A percentile compares a stretch with the other conserved stretches of the same genome.
Conservation (phyloP, 169 alveolate species). For the Plasmodium gaboni region DNA sequence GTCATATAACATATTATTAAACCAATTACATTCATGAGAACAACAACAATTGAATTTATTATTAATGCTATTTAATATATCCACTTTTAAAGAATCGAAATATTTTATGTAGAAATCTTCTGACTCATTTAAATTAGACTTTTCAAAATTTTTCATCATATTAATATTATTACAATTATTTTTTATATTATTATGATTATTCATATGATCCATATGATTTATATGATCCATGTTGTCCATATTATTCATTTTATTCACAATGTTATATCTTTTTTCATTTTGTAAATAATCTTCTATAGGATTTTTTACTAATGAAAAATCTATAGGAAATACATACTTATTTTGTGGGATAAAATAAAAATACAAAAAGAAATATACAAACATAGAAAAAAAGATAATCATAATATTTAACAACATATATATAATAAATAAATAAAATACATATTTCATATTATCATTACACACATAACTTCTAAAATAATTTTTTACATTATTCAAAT, state of each 20-base stretch:
- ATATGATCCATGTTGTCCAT: no score
- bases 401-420: conserved; percentile 30
- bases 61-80: conserved; percentile 29
- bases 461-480: conserved; percentile 1
- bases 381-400: conserved; percentile 22
- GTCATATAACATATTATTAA: neutral
- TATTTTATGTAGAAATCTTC: conserved; percentile 18
- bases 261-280: neutral
- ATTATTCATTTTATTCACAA: neutral
- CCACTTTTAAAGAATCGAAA: conserved; percentile 25
- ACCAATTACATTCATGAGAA: conserved; percentile 6
- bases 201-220: no score
- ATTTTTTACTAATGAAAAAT: conserved; percentile 21
- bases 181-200: neutral
- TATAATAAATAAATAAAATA: conserved; percentile 16
- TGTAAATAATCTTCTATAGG: conserved; percentile 59
- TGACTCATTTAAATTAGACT: conserved; percentile 4
- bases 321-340: conserved; percentile 32
- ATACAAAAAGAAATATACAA: conserved; percentile 42
- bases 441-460: conserved; percentile 25
- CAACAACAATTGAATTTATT: conserved; percentile 30
- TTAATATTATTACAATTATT: neutral
- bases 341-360: conserved; percentile 56
- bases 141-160: neutral
- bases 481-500: conserved; percentile 2